Base-by-base conservation (phyloP, 2,329 filamentous ascomycete genomes). In the Colletotrichum sp. region DNA sequence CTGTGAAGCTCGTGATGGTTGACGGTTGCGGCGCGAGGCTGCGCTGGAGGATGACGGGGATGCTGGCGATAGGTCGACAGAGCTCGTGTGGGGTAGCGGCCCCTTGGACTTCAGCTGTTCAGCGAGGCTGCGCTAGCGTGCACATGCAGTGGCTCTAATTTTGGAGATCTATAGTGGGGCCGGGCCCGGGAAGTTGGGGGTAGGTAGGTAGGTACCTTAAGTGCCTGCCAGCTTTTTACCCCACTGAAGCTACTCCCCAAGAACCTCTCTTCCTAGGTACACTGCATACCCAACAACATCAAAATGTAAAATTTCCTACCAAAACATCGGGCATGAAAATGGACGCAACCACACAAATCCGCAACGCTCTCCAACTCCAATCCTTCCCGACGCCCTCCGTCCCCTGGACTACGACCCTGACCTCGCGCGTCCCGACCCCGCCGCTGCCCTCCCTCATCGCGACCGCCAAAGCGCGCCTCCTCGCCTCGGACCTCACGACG, bases 381-480 rank as follows among this genome's bases (percentile, higher is more conserved):
- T 85, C 88, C 85, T 80, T 93, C 86, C 84, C 93, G 81, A 44
- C 85, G 79, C 84, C 90, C 2, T 89, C 90, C 3, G 72, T 82
- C 44, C 78, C 89, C 73, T 96, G 94, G 91, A 89, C 97, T 32
- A 87, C 88, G 73, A 86, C 85, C 72, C 92, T 96, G 82, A 82
- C 94, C 75, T 84, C 90, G 12, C 90, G 84, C 84, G 90, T 79
- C 82, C 90, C 86, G 60, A 87, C 88, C 18, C 92, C 91, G 2
- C 93, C 95, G 1, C 84, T 96, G 2, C 90, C 92, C 32, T 93
- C 94, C 6, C 89, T 98, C 24, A 88, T 94, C 72, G 95, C 95
- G 77, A 97, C 96, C 4, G 94, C 94, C 48, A 92, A 94, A 78
- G 94, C 96, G 79, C 95, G 95, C 70, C 88, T 99, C 13, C 90